Evolutionary conservation across 2,329 filamentous ascomycete genomes (phyloP).

Genomic region (Microcyclospora tardicrescens): DNA sequence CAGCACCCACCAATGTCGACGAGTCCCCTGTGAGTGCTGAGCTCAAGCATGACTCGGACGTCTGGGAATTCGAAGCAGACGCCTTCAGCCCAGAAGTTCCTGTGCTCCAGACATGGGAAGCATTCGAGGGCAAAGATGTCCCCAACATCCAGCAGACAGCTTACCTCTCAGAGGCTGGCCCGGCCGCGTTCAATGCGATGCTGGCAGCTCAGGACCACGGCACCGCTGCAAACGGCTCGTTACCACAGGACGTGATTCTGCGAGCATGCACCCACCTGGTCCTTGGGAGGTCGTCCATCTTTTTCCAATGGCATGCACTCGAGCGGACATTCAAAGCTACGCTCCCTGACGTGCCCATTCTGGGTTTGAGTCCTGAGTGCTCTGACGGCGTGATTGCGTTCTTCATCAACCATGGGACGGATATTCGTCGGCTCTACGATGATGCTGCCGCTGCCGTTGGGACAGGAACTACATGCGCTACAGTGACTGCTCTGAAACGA

Average conservation of each 20-base stretch:
- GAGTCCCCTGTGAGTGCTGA: too few species aligned
- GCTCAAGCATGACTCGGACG: constrained; percentile 9
- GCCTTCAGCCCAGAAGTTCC: constrained; percentile 19
- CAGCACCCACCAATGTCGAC: too few species aligned
- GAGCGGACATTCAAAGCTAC: constrained; percentile 39
- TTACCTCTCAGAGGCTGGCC: constrained; percentile 57
- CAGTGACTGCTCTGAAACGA: constrained; percentile 30
- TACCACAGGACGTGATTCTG: constrained; percentile 26
- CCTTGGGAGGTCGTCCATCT: constrained; percentile 57
- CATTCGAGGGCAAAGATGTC: constrained; percentile 32
- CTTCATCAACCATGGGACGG: constrained; percentile 27
- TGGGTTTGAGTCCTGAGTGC: constrained; percentile 36
- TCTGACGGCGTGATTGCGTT: constrained; percentile 41
- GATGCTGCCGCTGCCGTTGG: constrained; percentile 4
- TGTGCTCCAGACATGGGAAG: constrained; percentile 55
- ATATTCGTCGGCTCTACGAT: constrained; percentile 9
- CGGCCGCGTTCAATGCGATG: constrained; percentile 52
- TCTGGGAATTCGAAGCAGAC: constrained; percentile 28
- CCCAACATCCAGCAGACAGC: constrained; percentile 30
- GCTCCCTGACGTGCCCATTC: constrained; percentile 33
- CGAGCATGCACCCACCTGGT: constrained; percentile 51
- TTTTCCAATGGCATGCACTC: constrained; percentile 50
- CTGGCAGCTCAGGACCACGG: constrained; percentile 30
- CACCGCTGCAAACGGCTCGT: constrained; percentile 19
- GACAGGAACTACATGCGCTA: constrained; percentile 17